Evolutionary conservation across 768 basidiomycete genomes (phyloP).

Genomic region (Tricholoma flavovirens): DNA sequence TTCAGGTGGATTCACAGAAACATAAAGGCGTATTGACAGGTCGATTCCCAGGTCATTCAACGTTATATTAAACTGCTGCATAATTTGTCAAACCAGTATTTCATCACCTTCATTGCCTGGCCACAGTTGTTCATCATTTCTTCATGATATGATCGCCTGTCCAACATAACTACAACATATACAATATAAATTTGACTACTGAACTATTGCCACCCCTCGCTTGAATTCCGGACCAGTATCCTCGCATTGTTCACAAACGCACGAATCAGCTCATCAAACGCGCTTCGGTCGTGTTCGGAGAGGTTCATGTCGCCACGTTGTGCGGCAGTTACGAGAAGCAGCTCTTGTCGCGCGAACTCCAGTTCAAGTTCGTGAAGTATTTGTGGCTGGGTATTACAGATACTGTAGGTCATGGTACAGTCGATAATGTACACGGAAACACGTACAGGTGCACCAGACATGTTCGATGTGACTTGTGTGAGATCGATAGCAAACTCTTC

Average conservation of each 20-base stretch:
- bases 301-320: slow-evolving; percentile 58
- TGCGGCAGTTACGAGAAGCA: slow-evolving; percentile 65
- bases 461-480: slow-evolving; percentile 75
- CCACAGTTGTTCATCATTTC: not conserved
- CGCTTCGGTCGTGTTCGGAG: slow-evolving; percentile 58
- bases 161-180: not conserved
- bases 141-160: not conserved
- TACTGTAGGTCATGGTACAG: slow-evolving; percentile 2
- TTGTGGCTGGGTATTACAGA: slow-evolving; percentile 39
- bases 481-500: slow-evolving; percentile 92
- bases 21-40: too few relatives aligned
- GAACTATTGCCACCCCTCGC: slow-evolving; percentile 40
- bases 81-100: too few relatives aligned
- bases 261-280: slow-evolving; percentile 88
- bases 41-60: too few relatives aligned
- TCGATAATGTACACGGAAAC: slow-evolving; percentile 1
- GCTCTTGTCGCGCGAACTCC: slow-evolving; percentile 69
- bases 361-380: slow-evolving; percentile 84
- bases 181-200: not conserved
- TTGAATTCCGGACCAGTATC: slow-evolving; percentile 78
- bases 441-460: slow-evolving; percentile 46
- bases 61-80: too few relatives aligned
- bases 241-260: slow-evolving; percentile 92
- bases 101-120: too few relatives aligned
- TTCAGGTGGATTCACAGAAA: too few relatives aligned